Evolutionary conservation across 2,329 filamentous ascomycete genomes (phyloP).

Genomic region (Xylogone sp.): DNA sequence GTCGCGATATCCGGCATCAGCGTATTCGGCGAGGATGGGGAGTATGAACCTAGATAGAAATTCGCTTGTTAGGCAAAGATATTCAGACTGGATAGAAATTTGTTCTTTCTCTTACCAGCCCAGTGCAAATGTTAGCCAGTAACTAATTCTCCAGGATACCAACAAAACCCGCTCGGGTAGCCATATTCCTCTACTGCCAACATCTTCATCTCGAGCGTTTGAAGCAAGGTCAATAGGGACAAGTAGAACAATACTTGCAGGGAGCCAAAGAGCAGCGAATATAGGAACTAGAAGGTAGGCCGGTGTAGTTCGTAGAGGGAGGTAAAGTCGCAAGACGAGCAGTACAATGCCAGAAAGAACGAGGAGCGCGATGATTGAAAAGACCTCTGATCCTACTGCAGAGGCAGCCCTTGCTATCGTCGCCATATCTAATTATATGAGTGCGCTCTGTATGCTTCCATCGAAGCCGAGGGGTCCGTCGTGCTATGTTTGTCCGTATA

Average conservation of each 20-base stretch:
- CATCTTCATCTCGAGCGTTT: constrained; percentile 69
- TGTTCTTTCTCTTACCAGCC: constrained; percentile 65
- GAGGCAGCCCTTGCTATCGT: constrained; percentile 44
- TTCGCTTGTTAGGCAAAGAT: constrained; percentile 1
- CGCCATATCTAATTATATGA: constrained; percentile 15
- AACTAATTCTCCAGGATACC: constrained; percentile 90
- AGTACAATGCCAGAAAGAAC: constrained; percentile 74
- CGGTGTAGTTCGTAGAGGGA: constrained; percentile 86
- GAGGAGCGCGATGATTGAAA: constrained; percentile 69
- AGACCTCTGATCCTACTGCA: constrained; percentile 75
- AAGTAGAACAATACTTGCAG: constrained; percentile 84
- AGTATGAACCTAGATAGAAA: constrained; percentile 69
- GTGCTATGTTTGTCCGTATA: too few species aligned
- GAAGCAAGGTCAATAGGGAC: constrained; percentile 96
- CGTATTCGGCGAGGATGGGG: constrained; percentile 89
- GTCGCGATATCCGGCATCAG: constrained; percentile 89
- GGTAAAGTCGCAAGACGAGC: constrained; percentile 81
- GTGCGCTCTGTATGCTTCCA: constrained; percentile 7
- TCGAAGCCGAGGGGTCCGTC: constrained; percentile 4
- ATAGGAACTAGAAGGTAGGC: constrained; percentile 87
- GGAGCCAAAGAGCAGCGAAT: constrained; percentile 92
- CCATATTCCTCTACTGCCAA: constrained; percentile 77
- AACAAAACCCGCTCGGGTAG: constrained; percentile 73
- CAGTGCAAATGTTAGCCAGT: constrained; percentile 93
- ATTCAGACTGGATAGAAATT: constrained; percentile 2